A percentile compares a stretch with the other conserved stretches of the same genome.
Evolutionary conservation across 2,329 filamentous ascomycete species (phyloP).

Genomic region (Trichoderma harzianum): DNA sequence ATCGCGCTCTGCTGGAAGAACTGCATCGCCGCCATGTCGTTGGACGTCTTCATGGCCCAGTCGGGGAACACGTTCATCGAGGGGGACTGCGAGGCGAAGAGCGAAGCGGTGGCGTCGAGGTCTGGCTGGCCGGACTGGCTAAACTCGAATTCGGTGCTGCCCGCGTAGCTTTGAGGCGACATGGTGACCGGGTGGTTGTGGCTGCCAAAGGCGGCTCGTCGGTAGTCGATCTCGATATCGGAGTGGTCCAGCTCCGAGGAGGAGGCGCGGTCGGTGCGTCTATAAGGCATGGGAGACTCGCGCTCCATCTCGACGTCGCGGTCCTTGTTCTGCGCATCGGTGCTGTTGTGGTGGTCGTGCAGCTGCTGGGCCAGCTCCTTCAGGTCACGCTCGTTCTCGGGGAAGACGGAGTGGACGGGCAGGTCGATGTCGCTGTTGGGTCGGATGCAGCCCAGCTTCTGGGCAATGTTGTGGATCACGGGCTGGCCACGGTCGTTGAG

Average conservation of each 20-base stretch:
- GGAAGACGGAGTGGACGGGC: conserved; percentile 56
- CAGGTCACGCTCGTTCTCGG: conserved; percentile 58
- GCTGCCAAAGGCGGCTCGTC: conserved; percentile 44
- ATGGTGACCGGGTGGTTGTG: conserved; percentile 41
- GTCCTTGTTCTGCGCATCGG: conserved; percentile 6
- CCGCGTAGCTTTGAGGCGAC: conserved; percentile 51
- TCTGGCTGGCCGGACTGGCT: conserved; percentile 32
- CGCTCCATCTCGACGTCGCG: not conserved
- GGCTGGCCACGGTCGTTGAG: conserved; percentile 61
- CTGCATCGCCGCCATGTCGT: conserved; percentile 35
- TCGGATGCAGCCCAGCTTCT: conserved; percentile 61
- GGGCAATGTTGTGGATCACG: conserved; percentile 63
- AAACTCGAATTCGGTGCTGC: conserved; percentile 38
- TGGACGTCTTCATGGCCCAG: conserved; percentile 31
- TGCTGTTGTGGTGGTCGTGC: conserved; percentile 33
- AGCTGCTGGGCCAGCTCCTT: conserved; percentile 55
- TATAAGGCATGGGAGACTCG: conserved; percentile 13
- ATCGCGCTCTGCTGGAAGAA: conserved; percentile 41
- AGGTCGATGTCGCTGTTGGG: conserved; percentile 59
- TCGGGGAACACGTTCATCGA: conserved; percentile 32
- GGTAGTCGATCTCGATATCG: conserved; percentile 54
- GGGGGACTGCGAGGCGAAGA: conserved; percentile 38
- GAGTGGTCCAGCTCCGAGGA: conserved; percentile 55
- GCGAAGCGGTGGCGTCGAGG: conserved; percentile 29
- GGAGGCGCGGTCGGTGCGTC: conserved; percentile 46